Evolutionary conservation across 31 red algal genomes (phyloP).

Genomic region (Porphyra umbilicalis): DNA sequence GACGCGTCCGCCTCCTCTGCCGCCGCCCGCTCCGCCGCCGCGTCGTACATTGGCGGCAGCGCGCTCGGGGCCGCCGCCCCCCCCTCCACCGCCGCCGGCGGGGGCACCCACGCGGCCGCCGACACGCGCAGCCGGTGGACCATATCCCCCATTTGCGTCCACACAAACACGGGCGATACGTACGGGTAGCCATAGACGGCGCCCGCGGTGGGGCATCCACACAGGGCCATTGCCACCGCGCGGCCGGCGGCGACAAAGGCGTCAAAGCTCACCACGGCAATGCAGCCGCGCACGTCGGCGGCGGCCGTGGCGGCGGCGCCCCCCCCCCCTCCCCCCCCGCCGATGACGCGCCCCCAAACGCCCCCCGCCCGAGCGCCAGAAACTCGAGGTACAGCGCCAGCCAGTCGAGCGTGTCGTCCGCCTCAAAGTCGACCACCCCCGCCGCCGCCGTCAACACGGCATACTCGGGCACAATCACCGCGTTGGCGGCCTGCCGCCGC

Average conservation of each 20-base stretch:
- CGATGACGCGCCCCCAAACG: neutral
- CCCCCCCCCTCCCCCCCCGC: neutral
- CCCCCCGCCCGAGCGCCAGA: slow-evolving; percentile 7
- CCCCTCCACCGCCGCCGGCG: neutral
- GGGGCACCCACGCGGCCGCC: neutral
- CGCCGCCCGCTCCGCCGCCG: no score
- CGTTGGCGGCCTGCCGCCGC: slow-evolving; percentile 21
- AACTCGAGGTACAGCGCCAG: slow-evolving; percentile 54
- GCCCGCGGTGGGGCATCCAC: neutral
- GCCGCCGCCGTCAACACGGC: neutral
- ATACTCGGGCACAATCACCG: slow-evolving; percentile 53
- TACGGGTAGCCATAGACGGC: neutral
- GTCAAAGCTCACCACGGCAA: neutral
- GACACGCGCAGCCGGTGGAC: neutral
- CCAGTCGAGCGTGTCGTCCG: slow-evolving; percentile 64
- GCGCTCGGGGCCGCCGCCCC: no score
- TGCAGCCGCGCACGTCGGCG: neutral
- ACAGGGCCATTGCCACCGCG: neutral
- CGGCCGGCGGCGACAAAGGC: neutral
- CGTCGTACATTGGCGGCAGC: no score
- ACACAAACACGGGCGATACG: neutral
- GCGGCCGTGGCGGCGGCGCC: neutral
- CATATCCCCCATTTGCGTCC: neutral
- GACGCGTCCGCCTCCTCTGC: no score
- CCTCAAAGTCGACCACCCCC: slow-evolving; percentile 9